Evolutionary conservation across 768 basidiomycete species (phyloP), one percentile per base, ranked within the genome.

Genomic region (Naganishia onofrii): DNA sequence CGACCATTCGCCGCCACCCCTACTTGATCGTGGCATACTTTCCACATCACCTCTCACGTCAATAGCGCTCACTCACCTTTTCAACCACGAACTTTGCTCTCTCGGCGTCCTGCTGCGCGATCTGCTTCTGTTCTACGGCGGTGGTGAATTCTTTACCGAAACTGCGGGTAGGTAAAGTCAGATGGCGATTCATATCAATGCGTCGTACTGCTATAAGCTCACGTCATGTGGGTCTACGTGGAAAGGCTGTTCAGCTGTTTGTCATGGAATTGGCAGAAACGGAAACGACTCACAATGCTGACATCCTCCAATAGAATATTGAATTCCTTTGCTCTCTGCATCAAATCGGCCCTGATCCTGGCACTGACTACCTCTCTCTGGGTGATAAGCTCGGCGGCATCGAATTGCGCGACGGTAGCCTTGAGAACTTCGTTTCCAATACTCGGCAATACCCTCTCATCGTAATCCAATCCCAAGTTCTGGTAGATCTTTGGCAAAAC

Each of bases 51-150:
- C 23, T 28, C 9, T 21, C 13, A 31, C 34, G n/a, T 13, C 34
- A 23, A 3, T 8, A 28, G 26, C 19, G 46, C 19, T 13, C 53
- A 75, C 84, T 67, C 71, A 92, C 93, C 86, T 96, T 97, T 84
- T 99, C 96, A 72, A 99, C 96, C 73, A 98, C 91, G 82, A 97
- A 99, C 82, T 97, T 98, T 69, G 96, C 96, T 38, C 96, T 88
- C 83, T 99, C 96, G 72, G 96, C 96, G 83, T 98, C 95, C 86
- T 99, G 96, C 81, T 99, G 96, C 12, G 96, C 96, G 80, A 99
- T 97, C 82, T 98, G 96, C 82, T 99, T 99, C 48, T 95, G 95
- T 83, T 99, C 96, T 10, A 99, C 96, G n/a, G 96, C 96, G 28
- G 78, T 79, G 26, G 81, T 82, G 74, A 82, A 82, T 67, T 82